phyloP scores from a whole-genome alignment of 2,329 filamentous ascomycete species.

The Microsporum audouinii region DNA sequence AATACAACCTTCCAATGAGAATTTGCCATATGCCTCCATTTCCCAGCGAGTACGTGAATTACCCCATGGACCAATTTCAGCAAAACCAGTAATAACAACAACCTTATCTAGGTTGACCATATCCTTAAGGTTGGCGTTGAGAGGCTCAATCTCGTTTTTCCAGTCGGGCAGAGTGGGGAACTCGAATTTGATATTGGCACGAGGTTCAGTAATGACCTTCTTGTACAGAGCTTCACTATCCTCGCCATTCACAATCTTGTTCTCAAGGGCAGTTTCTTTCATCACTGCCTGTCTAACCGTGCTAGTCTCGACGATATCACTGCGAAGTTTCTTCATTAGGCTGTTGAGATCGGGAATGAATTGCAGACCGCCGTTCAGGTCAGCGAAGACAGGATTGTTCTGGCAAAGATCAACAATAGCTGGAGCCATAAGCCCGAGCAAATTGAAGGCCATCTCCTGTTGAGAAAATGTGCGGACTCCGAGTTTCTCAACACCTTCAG shows the following conservation, averaged over 20 bases:
- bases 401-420: slow-evolving; percentile 92
- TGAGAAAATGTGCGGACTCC: slow-evolving; percentile 98
- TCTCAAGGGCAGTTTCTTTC: slow-evolving; percentile 91
- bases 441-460: slow-evolving; percentile 98
- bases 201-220: slow-evolving; percentile 83
- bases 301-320: slow-evolving; percentile 88
- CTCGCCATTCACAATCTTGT: slow-evolving; percentile 93
- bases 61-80: slow-evolving; percentile 94
- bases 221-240: slow-evolving; percentile 86
- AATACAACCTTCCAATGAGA: slow-evolving; percentile 93
- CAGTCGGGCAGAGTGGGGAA: slow-evolving; percentile 87
- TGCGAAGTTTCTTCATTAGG: slow-evolving; percentile 83
- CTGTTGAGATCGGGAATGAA: slow-evolving; percentile 95
- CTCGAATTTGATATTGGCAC: slow-evolving; percentile 95
- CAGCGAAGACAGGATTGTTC: slow-evolving; percentile 86
- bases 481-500: slow-evolving; percentile 90
- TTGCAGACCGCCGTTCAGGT: slow-evolving; percentile 93
- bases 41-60: slow-evolving; percentile 98
- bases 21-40: slow-evolving; percentile 95
- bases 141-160: slow-evolving; percentile 78
- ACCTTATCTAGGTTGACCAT: slow-evolving; percentile 99
- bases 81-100: slow-evolving; percentile 91
- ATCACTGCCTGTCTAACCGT: slow-evolving; percentile 87
- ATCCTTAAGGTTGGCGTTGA: slow-evolving; percentile 79
- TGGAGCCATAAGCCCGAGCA: slow-evolving; percentile 90